phyloP scores from a whole-genome alignment of 805 yeast genomes.

The Saturnispora ahearnii region DNA sequence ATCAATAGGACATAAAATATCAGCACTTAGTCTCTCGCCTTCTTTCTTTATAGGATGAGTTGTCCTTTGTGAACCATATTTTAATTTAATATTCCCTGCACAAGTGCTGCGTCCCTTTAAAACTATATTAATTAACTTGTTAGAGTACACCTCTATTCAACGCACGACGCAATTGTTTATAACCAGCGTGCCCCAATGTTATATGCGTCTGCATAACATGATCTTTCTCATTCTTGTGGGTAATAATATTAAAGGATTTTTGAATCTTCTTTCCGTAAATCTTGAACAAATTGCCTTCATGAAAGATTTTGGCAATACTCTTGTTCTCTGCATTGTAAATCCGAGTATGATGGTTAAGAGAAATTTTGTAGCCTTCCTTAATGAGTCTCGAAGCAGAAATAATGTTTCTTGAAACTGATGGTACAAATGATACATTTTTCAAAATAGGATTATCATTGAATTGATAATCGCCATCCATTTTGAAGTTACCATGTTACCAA shows the following conservation, averaged over 20 bases:
- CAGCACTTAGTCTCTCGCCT: not conserved
- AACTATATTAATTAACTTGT: slow-evolving; percentile 1
- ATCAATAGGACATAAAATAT: not conserved
- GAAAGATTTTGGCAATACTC: not conserved
- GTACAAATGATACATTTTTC: too few relatives aligned
- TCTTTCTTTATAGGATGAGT: not conserved
- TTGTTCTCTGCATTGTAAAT: too few relatives aligned
- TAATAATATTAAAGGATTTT: not conserved
- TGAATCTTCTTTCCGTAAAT: not conserved
- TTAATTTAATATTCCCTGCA: not conserved
- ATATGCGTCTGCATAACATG: not conserved
- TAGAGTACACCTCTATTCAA: not conserved
- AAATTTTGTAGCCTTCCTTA: too few relatives aligned
- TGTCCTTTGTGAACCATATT: not conserved
- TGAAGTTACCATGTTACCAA: too few relatives aligned
- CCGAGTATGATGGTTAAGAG: too few relatives aligned
- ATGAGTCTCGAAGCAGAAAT: not conserved
- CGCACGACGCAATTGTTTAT: not conserved
- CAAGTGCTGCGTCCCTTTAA: not conserved
- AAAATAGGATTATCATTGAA: too few relatives aligned
- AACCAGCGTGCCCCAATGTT: not conserved
- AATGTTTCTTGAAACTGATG: too few relatives aligned
- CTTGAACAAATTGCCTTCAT: not conserved
- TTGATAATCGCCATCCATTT: too few relatives aligned
- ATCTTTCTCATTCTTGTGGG: not conserved